phyloP scores from a whole-genome alignment of 2,329 filamentous ascomycete genomes.

The Apiospora koreana region DNA sequence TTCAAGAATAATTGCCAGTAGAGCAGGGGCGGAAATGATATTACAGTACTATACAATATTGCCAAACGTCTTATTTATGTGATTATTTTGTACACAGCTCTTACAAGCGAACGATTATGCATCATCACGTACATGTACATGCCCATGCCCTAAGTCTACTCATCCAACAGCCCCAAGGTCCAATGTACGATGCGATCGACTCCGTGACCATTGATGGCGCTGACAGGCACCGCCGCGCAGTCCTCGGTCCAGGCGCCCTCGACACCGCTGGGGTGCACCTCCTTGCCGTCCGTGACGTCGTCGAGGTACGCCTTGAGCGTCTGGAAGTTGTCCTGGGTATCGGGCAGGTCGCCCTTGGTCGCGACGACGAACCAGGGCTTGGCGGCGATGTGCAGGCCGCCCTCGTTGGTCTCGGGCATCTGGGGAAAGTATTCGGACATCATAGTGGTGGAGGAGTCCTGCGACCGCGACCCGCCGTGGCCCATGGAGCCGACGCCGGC shows the following conservation, averaged over 20 bases:
- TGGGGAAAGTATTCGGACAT: constrained; percentile 30
- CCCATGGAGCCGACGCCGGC: constrained; percentile 36
- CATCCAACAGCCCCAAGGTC: constrained; percentile 68
- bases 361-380: constrained; percentile 98
- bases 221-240: constrained; percentile 78
- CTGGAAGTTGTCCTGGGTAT: constrained; percentile 76
- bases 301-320: constrained; percentile 71
- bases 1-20: neutral
- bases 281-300: constrained; percentile 60
- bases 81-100: neutral
- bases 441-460: constrained; percentile 25
- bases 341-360: constrained; percentile 84
- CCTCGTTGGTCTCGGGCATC: constrained; percentile 19
- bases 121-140: neutral
- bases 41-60: neutral
- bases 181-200: constrained; percentile 74
- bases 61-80: neutral
- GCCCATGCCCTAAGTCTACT: constrained; percentile 19
- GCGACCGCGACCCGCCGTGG: constrained; percentile 18
- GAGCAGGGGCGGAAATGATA: neutral
- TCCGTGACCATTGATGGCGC: constrained; percentile 85
- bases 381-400: constrained; percentile 69
- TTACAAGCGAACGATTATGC: neutral
- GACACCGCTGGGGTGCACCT: constrained; percentile 72
- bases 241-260: constrained; percentile 58